Conservation (phyloP, 2,329 filamentous ascomycete genomes). For the Coleophoma crateriformis region DNA sequence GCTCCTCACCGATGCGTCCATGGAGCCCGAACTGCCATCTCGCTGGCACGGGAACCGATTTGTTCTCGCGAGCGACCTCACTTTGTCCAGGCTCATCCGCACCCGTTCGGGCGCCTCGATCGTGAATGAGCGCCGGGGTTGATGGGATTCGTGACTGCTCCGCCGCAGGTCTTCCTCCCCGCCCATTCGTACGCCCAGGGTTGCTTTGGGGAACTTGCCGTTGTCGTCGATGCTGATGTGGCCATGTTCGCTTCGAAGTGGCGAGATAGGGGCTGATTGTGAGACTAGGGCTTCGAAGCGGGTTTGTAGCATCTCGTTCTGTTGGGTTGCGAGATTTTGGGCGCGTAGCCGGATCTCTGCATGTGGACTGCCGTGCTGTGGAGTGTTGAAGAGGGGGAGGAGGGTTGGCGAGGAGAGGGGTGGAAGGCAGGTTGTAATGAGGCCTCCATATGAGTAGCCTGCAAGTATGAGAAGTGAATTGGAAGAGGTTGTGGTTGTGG, state of each 20-base stretch:
- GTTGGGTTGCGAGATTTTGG: slow-evolving; percentile 58
- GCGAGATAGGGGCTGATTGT: not conserved
- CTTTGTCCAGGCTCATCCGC: slow-evolving; percentile 32
- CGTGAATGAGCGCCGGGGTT: slow-evolving; percentile 17
- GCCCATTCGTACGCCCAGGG: slow-evolving; percentile 21
- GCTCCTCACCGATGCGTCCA: slow-evolving; percentile 15
- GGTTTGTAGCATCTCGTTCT: slow-evolving; percentile 31
- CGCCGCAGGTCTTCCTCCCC: slow-evolving; percentile 26
- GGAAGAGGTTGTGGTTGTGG: not conserved
- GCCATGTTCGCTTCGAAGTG: slow-evolving; percentile 10
- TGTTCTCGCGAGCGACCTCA: slow-evolving; percentile 24
- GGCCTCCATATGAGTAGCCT: slow-evolving; percentile 88
- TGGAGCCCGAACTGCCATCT: slow-evolving; percentile 16
- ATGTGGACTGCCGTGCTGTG: slow-evolving; percentile 48
- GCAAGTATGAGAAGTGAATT: slow-evolving; percentile 51
- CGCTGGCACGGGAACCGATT: slow-evolving; percentile 21
- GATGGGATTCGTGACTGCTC: slow-evolving; percentile 29
- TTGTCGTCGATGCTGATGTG: slow-evolving; percentile 11
- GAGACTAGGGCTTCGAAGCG: slow-evolving; percentile 10
- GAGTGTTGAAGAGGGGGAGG: slow-evolving; percentile 48
- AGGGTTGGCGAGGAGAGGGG: slow-evolving; percentile 35
- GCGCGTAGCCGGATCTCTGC: slow-evolving; percentile 69
- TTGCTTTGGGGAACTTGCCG: slow-evolving; percentile 9
- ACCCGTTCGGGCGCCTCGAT: slow-evolving; percentile 28
- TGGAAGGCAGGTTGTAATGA: slow-evolving; percentile 72